Conservation (phyloP, 225 moss, liverwort and hornwort genomes). For the Sphagnum contortum region DNA sequence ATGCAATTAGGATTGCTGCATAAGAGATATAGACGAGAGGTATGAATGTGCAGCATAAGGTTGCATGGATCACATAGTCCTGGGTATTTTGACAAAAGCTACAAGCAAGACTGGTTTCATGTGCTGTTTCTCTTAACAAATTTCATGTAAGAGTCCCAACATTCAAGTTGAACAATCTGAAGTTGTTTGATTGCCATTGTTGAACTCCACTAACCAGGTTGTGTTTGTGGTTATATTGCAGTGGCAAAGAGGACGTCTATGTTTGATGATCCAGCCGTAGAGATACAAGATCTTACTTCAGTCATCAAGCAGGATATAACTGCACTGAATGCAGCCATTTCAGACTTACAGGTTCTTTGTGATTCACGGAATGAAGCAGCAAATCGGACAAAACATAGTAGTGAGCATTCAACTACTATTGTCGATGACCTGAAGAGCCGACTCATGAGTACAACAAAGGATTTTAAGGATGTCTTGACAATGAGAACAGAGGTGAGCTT, state of each 20-base stretch:
- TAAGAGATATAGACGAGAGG: no score
- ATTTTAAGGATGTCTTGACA: conserved; percentile 96
- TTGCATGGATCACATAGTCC: no score
- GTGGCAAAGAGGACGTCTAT: conserved; percentile 99
- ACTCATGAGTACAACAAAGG: conserved; percentile 97
- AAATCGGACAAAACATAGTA: conserved; percentile 81
- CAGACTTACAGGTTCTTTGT: conserved; percentile 84
- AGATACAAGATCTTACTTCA: conserved; percentile 96
- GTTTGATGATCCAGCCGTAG: conserved; percentile 97
- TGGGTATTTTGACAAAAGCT: no score
- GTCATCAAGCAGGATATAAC: conserved; percentile 98
- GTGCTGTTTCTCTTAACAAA: no score
- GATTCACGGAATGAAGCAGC: conserved; percentile 72
- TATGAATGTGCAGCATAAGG: no score
- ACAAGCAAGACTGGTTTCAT: no score
- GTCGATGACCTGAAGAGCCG: conserved; percentile 93
- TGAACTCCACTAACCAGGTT: no score
- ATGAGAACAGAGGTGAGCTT: conserved; percentile 79
- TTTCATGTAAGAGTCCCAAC: no score
- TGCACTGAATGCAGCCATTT: conserved; percentile 85
- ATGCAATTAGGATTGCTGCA: no score
- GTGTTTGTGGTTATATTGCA: conserved; percentile 13
- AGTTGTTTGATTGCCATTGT: not conserved
- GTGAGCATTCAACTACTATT: conserved; percentile 90
- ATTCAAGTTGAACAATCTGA: not conserved